Percentiles rank a stretch among this genome's conserved stretches.
Evolutionary conservation across 371 early-diverging fungal species (phyloP).

Genomic region (Choanephora cucurbitarum): DNA sequence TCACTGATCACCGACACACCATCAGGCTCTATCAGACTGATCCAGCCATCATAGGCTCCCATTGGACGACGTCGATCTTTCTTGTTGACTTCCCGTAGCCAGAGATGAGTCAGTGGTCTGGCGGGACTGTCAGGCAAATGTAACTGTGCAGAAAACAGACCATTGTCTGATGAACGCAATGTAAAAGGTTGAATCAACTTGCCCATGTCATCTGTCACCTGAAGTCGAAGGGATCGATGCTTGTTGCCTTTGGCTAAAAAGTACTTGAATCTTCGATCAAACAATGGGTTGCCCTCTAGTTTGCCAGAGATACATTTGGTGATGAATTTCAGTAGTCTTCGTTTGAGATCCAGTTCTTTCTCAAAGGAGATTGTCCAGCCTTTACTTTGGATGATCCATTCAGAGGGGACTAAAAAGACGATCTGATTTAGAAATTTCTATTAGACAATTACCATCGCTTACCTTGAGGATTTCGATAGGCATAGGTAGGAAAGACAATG

Average conservation of each 20-base stretch:
- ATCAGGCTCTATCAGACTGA: conserved; percentile 53
- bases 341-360: conserved; percentile 16
- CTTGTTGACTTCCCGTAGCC: not conserved
- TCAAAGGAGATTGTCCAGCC: conserved; percentile 40
- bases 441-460: no score
- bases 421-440: no score
- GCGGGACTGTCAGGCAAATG: no score
- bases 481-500: conserved; percentile 26
- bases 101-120: no score
- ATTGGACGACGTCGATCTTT: conserved; percentile 13
- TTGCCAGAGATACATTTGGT: conserved; percentile 36
- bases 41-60: conserved; percentile 30
- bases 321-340: conserved; percentile 32
- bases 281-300: conserved; percentile 27
- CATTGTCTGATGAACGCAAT: no score
- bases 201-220: no score
- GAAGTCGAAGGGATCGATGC: conserved; percentile 23
- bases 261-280: conserved; percentile 45
- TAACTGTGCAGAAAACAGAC: no score
- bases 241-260: conserved; percentile 42
- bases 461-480: conserved; percentile 16
- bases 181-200: no score
- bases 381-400: conserved; percentile 36
- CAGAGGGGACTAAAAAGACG: not conserved
- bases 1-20: conserved; percentile 83